These are phyloP conservation scores for Tricholoma flavovirens DNA, from an alignment of 768 basidiomycete genomes.

Conservation along the genomic window DNA sequence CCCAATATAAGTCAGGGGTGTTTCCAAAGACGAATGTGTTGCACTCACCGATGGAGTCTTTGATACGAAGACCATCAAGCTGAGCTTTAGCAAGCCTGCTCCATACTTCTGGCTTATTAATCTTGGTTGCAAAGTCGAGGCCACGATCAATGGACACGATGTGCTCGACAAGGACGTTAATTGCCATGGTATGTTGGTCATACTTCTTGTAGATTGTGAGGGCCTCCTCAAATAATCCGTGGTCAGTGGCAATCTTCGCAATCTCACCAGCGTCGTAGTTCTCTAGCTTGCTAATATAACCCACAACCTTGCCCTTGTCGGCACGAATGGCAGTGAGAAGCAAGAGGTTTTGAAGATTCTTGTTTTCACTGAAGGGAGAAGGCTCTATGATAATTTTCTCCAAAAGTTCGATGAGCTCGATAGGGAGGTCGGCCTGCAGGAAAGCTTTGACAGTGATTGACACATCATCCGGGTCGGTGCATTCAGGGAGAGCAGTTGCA, in stretches of 20 bases:
- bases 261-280: conserved; percentile 95
- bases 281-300: conserved; percentile 95
- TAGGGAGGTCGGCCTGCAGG: conserved; percentile 92
- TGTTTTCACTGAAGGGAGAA: conserved; percentile 97
- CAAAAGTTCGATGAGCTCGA: conserved; percentile 92
- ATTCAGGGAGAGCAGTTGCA: conserved; percentile 93
- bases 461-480: conserved; percentile 97
- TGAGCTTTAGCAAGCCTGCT: conserved; percentile 97
- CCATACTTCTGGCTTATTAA: conserved; percentile 97
- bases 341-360: conserved; percentile 91
- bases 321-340: conserved; percentile 94
- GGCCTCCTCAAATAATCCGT: conserved; percentile 93
- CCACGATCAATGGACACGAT: conserved; percentile 97
- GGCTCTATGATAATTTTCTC: conserved; percentile 99
- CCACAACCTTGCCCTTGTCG: conserved; percentile 97
- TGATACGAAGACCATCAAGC: conserved; percentile 95
- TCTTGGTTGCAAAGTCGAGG: conserved; percentile 91
- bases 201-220: conserved; percentile 98
- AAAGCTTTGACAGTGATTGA: conserved; percentile 98
- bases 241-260: conserved; percentile 93
- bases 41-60: conserved; percentile 85
- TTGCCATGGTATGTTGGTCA: conserved; percentile 90
- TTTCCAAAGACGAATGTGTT: neutral
- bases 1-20: neutral
- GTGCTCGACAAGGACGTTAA: conserved; percentile 97